phyloP scores from a whole-genome alignment of 2,329 filamentous ascomycete species.

The Neoarthrinium moseri region DNA sequence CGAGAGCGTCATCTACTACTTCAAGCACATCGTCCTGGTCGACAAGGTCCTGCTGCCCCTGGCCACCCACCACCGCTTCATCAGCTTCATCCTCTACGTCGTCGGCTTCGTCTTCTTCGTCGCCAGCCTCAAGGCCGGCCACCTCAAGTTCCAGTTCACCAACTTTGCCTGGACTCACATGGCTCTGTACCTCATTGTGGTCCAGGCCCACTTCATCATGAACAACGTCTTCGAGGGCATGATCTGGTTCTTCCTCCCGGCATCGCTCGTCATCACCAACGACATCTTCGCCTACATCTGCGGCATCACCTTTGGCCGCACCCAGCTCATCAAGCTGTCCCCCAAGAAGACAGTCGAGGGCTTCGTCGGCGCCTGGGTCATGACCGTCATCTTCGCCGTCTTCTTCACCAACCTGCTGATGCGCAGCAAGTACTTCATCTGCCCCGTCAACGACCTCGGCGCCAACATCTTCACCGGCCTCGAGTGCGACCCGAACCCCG shows the following conservation, averaged over 20 bases:
- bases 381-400: slow-evolving; percentile 85
- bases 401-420: slow-evolving; percentile 80
- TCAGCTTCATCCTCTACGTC: slow-evolving; percentile 97
- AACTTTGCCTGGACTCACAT: slow-evolving; percentile 99
- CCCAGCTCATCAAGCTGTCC: slow-evolving; percentile 95
- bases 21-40: slow-evolving; percentile 96
- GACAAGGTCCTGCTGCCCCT: slow-evolving; percentile 90
- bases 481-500: slow-evolving; percentile 86
- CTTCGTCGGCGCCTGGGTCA: slow-evolving; percentile 94
- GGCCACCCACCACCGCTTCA: slow-evolving; percentile 96
- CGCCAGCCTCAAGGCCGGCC: slow-evolving; percentile 86
- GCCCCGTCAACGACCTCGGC: slow-evolving; percentile 93
- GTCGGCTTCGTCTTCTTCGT: slow-evolving; percentile 99
- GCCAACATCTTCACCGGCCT: slow-evolving; percentile 91
- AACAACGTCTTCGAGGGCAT: slow-evolving; percentile 99
- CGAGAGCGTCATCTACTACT: slow-evolving; percentile 99
- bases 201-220: slow-evolving; percentile 99
- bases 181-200: slow-evolving; percentile 96
- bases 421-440: slow-evolving; percentile 96
- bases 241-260: slow-evolving; percentile 99
- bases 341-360: slow-evolving; percentile 99
- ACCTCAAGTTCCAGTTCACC: slow-evolving; percentile 98
- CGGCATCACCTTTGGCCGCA: slow-evolving; percentile 93
- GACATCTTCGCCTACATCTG: slow-evolving; percentile 98
- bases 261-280: slow-evolving; percentile 93